phyloP scores from a whole-genome alignment of 345 rosid genomes.

The Populus simonii region DNA sequence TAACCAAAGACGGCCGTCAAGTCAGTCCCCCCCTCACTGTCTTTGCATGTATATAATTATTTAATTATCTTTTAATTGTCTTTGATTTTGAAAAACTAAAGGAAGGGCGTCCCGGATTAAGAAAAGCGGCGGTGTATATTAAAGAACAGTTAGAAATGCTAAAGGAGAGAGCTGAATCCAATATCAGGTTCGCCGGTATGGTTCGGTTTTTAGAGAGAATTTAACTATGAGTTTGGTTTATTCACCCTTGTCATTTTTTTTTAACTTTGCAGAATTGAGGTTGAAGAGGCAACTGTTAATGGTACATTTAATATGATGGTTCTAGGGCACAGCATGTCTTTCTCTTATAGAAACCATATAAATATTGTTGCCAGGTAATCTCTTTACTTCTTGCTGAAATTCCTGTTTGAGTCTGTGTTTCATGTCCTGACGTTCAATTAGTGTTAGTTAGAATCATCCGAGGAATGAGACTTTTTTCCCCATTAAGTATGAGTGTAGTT shows the following conservation, averaged over 20 bases:
- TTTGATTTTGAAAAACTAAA: conserved; percentile 16
- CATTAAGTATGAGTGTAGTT: neutral
- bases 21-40: conserved; percentile 28
- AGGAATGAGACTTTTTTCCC: neutral
- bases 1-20: conserved; percentile 77
- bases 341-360: conserved; percentile 86
- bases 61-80: neutral
- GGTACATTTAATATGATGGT: conserved; percentile 94
- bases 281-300: conserved; percentile 73
- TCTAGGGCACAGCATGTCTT: conserved; percentile 75
- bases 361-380: conserved; percentile 79
- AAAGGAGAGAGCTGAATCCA: conserved; percentile 75
- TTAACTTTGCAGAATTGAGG: conserved; percentile 56
- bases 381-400: neutral
- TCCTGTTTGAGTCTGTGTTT: neutral
- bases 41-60: neutral
- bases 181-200: conserved; percentile 44
- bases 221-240: neutral
- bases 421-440: neutral
- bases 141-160: conserved; percentile 60
- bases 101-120: conserved; percentile 91
- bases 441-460: neutral
- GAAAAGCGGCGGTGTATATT: conserved; percentile 78
- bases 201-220: neutral
- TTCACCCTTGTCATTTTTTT: neutral